Base-by-base conservation (phyloP, 2,329 filamentous ascomycete species). In the Grosmannia clavigera region DNA sequence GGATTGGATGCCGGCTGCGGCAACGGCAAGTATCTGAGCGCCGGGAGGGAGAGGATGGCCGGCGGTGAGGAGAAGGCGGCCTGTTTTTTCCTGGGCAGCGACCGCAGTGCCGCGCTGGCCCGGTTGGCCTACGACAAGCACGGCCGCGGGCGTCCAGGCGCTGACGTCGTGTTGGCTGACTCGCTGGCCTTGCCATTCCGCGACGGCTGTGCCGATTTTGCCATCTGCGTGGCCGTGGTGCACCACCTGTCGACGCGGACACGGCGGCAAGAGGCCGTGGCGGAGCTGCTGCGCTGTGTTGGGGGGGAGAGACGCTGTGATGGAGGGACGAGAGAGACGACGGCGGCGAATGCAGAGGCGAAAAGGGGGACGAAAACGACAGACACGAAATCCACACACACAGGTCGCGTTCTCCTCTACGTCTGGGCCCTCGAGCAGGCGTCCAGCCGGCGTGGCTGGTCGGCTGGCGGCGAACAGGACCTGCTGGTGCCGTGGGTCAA, bases 391-490 rank as follows among this genome's bases (percentile, higher is more conserved):
- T 10, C 2, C 33, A 10, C 33, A 35, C 33, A 35, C 2, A 2
- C 33, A 35, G 90, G 90, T 1, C 83, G 80, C 70, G 86, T 87
- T 19, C 76, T 97, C 60, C 79, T 97, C 58, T 96, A 94, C 71
- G 92, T 95, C 22, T 97, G 94, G 94, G 94, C 94, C 1, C 78
- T 99, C 25, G 94, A 99, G 78, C 94, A 99, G 75, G 86, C 87
- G 66, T 77, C 77, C 61, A 96, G 91, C 72, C 83, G 94, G 61
- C 79, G 94, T 64, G 92, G 92, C 2, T 99, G 92, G 92, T 85
- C 91, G 69, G 85, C 88, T 70, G 85, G 84, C 25, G 83, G 86
- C 63, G 81, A 87, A 65, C 92, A 97, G 76, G 94, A 99, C 75
- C 85, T 94, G 63, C 87, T 97, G 76, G 94, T 99, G 55, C 92